These are phyloP conservation scores for Phytophthora meadii DNA, from an alignment of 352 stramenopile genomes.

Conservation along the genomic window DNA sequence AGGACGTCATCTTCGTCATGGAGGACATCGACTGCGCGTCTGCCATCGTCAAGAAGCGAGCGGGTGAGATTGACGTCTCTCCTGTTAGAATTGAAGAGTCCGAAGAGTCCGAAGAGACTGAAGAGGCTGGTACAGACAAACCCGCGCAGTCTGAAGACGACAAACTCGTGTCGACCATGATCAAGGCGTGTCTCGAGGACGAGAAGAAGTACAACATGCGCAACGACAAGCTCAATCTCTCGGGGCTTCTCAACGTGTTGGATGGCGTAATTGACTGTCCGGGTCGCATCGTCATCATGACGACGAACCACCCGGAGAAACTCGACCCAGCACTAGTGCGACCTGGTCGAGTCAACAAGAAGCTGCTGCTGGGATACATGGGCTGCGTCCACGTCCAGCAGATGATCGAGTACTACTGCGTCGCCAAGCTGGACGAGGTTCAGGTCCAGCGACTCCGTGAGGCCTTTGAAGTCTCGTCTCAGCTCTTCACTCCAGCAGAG, in stretches of 20 bases:
- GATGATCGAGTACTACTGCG: conserved; percentile 83
- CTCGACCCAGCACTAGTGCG: conserved; percentile 93
- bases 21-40: conserved; percentile 90
- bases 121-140: conserved; percentile 2
- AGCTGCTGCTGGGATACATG: conserved; percentile 79
- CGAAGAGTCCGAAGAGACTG: not conserved
- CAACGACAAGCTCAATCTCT: conserved; percentile 75
- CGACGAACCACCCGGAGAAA: conserved; percentile 93
- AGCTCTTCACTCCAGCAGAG: conserved; percentile 1
- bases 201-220: conserved; percentile 37
- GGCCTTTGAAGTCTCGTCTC: not conserved
- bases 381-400: conserved; percentile 38
- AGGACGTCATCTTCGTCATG: conserved; percentile 92
- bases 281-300: conserved; percentile 94
- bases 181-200: conserved; percentile 39
- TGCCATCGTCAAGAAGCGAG: conserved; percentile 65
- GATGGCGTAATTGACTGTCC: conserved; percentile 92
- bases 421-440: not conserved
- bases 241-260: conserved; percentile 89
- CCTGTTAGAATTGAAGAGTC: conserved; percentile 9
- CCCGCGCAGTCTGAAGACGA: conserved; percentile 28
- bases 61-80: conserved; percentile 57
- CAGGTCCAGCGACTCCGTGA: not conserved
- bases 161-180: conserved; percentile 45
- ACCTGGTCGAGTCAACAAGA: conserved; percentile 91